A percentile compares a stretch with the other conserved stretches of the same genome.
phyloP scores from a whole-genome alignment of 1,284 basidiomycete species.

The Salmacisia buchloeana region DNA sequence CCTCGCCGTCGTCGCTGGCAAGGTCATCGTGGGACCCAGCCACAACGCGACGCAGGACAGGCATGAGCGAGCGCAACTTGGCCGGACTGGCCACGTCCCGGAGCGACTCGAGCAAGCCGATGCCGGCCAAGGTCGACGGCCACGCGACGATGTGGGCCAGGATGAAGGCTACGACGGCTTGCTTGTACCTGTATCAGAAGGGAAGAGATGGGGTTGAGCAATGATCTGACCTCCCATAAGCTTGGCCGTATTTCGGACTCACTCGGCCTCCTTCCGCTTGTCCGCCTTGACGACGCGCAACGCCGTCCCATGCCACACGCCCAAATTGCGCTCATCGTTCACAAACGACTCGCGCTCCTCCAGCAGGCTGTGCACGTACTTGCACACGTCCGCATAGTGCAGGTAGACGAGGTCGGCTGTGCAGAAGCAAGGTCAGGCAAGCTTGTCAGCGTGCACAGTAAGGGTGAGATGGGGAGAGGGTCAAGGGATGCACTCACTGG shows the following conservation, averaged over 20 bases:
- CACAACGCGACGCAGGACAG: constrained; percentile 58
- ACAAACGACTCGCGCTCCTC: constrained; percentile 53
- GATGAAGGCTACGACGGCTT: constrained; percentile 70
- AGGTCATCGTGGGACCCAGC: background rate
- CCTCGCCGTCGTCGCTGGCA: background rate
- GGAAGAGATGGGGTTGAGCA: constrained; percentile 9
- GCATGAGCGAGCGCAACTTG: constrained; percentile 64
- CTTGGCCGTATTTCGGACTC: constrained; percentile 16
- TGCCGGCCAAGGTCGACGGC: constrained; percentile 56
- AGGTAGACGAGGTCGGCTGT: constrained; percentile 64
- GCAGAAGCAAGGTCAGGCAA: background rate
- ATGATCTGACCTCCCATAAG: background rate
- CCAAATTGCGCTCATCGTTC: constrained; percentile 65
- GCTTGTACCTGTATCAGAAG: constrained; percentile 58
- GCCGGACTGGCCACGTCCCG: constrained; percentile 61
- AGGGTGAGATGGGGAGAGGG: background rate
- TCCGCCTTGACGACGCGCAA: constrained; percentile 57
- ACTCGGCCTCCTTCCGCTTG: constrained; percentile 59
- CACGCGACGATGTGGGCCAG: constrained; percentile 73
- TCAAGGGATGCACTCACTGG: constrained; percentile 55
- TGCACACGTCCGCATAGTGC: constrained; percentile 65
- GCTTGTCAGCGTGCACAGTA: background rate
- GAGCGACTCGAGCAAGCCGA: constrained; percentile 62
- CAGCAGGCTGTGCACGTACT: constrained; percentile 62
- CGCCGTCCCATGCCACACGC: constrained; percentile 61